Conservation (phyloP, 2,329 filamentous ascomycete genomes). For the Apiospora koreana region DNA sequence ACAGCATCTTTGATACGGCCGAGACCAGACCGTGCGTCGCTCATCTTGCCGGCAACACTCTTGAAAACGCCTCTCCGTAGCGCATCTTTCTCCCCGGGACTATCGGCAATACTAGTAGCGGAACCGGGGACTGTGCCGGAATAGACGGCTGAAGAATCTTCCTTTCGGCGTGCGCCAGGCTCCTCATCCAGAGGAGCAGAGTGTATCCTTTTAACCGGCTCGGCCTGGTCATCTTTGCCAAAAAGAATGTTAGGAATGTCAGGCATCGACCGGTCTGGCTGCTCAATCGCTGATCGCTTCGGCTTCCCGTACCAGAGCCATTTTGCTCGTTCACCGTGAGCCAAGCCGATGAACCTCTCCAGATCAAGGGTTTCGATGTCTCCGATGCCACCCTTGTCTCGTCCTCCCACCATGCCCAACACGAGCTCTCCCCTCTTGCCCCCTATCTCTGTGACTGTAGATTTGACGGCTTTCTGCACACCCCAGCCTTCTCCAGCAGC, state of each 20-base stretch:
- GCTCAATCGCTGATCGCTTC: constrained; percentile 58
- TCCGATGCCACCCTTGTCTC: constrained; percentile 85
- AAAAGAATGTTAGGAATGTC: constrained; percentile 52
- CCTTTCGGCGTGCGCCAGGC: constrained; percentile 43
- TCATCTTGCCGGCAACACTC: constrained; percentile 76
- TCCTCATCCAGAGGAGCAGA: constrained; percentile 56
- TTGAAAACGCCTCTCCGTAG: constrained; percentile 71
- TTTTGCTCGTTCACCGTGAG: constrained; percentile 80
- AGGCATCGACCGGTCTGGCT: constrained; percentile 46
- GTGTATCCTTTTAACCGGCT: constrained; percentile 51
- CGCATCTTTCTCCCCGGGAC: constrained; percentile 55
- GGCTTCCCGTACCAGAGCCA: constrained; percentile 96
- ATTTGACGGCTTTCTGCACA: constrained; percentile 92
- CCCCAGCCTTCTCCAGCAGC: constrained; percentile 88
- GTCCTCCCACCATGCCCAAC: constrained; percentile 87
- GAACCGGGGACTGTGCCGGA: constrained; percentile 46
- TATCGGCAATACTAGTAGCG: constrained; percentile 47
- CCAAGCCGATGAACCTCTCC: constrained; percentile 76
- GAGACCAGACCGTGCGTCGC: constrained; percentile 79
- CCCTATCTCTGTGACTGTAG: constrained; percentile 88
- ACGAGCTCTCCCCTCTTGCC: constrained; percentile 94
- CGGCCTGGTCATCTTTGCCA: constrained; percentile 56
- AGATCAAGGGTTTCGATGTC: constrained; percentile 92
- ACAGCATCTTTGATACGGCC: constrained; percentile 86
- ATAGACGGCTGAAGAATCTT: constrained; percentile 47